These are phyloP conservation scores for Clarireedia homoeocarpa DNA, from an alignment of 2,329 filamentous ascomycete genomes.

Conservation along the genomic window DNA sequence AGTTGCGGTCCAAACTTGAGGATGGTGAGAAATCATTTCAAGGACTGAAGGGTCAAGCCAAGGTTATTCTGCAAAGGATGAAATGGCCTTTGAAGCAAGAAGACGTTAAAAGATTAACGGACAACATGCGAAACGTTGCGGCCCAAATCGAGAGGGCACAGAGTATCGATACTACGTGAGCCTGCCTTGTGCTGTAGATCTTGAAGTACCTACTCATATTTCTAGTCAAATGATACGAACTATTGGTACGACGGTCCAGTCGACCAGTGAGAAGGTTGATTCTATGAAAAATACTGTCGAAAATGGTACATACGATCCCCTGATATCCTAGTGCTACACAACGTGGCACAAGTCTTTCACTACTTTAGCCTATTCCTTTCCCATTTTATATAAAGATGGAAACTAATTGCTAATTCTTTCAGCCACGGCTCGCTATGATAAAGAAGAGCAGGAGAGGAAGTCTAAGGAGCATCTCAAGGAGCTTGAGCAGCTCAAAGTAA, in stretches of 20 bases:
- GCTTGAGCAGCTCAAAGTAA: not conserved
- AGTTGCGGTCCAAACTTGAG: not conserved
- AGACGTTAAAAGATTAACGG: not conserved
- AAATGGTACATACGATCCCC: not conserved
- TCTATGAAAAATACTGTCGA: not conserved
- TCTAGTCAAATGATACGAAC: not conserved
- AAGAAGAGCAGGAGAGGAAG: not conserved
- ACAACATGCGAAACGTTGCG: not conserved
- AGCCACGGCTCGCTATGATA: not conserved
- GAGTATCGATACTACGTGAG: not conserved
- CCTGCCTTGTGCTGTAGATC: not conserved
- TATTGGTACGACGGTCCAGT: not conserved
- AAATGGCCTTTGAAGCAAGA: not conserved
- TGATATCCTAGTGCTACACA: not conserved
- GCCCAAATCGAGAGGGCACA: not conserved
- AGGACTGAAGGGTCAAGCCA: not conserved
- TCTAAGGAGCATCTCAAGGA: not conserved
- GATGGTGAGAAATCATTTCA: not conserved
- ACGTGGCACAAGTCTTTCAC: not conserved
- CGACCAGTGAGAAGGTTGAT: not conserved
- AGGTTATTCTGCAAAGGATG: not conserved
- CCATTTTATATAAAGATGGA: not conserved
- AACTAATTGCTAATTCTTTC: not conserved
- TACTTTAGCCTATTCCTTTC: not conserved
- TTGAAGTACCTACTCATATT: not conserved